Conservation (phyloP, 441 rosid species). For the Rhodomyrtus psidioides region DNA sequence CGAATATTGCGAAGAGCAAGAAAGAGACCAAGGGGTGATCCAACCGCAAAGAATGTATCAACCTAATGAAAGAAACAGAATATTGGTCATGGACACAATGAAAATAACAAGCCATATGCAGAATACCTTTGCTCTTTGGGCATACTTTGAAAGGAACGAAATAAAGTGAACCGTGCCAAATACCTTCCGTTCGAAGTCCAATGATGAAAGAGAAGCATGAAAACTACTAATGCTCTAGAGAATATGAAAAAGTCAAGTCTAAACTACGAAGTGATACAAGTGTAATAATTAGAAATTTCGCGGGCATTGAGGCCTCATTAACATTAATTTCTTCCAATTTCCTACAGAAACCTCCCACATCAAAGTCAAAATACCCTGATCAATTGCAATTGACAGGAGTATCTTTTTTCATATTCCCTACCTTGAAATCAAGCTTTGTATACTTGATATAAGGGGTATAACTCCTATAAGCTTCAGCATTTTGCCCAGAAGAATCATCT, state of each 20-base stretch:
- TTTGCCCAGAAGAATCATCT: slow-evolving; percentile 18
- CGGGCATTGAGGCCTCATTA: not conserved
- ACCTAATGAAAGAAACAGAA: slow-evolving; percentile 40
- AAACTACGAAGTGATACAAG: not conserved
- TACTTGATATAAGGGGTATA: slow-evolving; percentile 73
- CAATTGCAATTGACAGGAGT: not conserved
- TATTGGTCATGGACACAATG: not conserved
- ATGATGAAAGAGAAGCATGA: not conserved
- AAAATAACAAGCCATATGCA: not conserved
- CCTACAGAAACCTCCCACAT: not conserved
- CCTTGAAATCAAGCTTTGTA: slow-evolving; percentile 91
- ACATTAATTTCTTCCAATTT: not conserved
- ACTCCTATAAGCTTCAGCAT: slow-evolving; percentile 29
- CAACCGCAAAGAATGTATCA: slow-evolving; percentile 97
- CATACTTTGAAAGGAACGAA: not conserved
- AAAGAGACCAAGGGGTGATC: slow-evolving; percentile 97
- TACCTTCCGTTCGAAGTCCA: not conserved
- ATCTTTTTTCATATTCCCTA: not conserved
- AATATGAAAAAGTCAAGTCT: not conserved
- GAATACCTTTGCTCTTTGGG: not conserved
- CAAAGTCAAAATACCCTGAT: not conserved
- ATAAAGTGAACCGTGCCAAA: not conserved
- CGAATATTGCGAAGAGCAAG: slow-evolving; percentile 87
- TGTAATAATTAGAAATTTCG: not conserved
- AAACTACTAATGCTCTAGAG: not conserved